phyloP scores from a whole-genome alignment of 163 green algal species.

The Scenedesmus sp. region DNA sequence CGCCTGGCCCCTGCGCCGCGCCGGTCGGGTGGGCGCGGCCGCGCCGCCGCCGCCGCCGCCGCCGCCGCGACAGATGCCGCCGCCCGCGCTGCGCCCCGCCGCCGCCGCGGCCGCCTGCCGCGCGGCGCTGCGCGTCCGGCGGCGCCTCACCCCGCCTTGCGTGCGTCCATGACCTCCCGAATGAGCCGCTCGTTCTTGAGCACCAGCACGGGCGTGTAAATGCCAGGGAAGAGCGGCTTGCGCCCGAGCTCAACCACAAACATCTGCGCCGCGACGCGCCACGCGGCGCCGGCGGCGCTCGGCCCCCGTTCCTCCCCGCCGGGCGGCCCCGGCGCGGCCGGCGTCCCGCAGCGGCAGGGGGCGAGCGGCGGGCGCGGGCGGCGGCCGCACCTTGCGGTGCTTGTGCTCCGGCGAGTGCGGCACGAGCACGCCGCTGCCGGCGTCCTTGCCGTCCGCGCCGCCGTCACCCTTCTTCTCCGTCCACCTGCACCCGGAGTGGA shows the following conservation, averaged over 20 bases:
- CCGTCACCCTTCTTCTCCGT: constrained; percentile 25
- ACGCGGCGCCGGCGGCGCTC: too few relatives aligned
- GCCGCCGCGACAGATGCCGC: background rate
- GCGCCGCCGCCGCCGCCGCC: too few relatives aligned
- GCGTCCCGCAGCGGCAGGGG: too few relatives aligned
- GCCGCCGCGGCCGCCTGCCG: background rate
- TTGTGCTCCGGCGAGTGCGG: constrained; percentile 37
- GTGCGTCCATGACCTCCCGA: constrained; percentile 84
- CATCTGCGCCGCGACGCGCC: constrained; percentile 30
- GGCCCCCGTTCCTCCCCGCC: too few relatives aligned
- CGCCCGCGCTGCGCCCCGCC: too few relatives aligned
- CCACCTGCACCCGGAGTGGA: constrained; percentile 8
- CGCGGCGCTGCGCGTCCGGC: background rate
- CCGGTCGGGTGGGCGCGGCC: too few relatives aligned
- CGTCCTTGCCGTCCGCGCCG: background rate
- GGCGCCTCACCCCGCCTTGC: constrained; percentile 75
- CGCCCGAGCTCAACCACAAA: constrained; percentile 66
- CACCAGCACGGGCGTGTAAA: constrained; percentile 67
- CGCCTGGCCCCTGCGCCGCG: constrained; percentile 70
- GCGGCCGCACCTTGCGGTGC: constrained; percentile 34
- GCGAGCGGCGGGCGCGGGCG: too few relatives aligned
- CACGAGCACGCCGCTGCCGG: constrained; percentile 27
- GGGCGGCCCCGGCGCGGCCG: too few relatives aligned
- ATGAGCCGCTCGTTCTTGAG: constrained; percentile 84
- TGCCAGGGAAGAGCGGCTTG: constrained; percentile 70